A percentile compares a stretch with the other conserved stretches of the same genome.
Conservation (phyloP, 192 early-diverging fungal genomes). For the Helicostylum pulchrum region DNA sequence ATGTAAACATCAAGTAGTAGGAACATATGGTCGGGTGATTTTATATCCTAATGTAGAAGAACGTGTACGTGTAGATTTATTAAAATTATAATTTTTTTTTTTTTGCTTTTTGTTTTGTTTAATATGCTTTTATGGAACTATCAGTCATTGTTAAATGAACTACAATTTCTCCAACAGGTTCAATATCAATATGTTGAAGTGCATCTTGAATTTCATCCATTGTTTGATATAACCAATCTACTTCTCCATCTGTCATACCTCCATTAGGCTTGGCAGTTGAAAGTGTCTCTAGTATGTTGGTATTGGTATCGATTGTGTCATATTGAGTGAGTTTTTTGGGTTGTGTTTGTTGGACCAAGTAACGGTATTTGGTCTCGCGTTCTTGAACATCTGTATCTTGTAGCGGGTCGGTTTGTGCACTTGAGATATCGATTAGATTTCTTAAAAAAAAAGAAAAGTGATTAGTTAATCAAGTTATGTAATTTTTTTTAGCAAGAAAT, state of each 20-base stretch:
- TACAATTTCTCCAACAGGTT: conserved; percentile 38
- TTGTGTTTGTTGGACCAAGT: background rate
- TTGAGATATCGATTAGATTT: conserved; percentile 32
- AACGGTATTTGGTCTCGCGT: conserved; percentile 14
- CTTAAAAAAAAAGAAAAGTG: background rate
- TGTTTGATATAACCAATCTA: conserved; percentile 30
- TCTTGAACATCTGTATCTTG: conserved; percentile 28
- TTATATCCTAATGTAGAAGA: conserved; percentile 57
- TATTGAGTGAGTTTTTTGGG: background rate
- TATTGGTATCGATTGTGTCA: background rate
- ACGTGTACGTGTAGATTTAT: conserved; percentile 39
- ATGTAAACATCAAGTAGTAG: conserved; percentile 66
- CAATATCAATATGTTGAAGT: conserved; percentile 29
- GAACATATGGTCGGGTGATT: conserved; percentile 76
- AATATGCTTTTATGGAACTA: conserved; percentile 11
- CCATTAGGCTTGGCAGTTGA: conserved; percentile 14
- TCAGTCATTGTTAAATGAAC: conserved; percentile 31
- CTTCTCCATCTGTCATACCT: conserved; percentile 18
- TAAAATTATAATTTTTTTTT: conserved; percentile 29
- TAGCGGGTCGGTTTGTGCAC: conserved; percentile 21
- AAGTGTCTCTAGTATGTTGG: background rate
- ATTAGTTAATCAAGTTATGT: too few species aligned
- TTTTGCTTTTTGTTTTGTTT: background rate
- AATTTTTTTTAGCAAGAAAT: too few species aligned
- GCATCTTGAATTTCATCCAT: conserved; percentile 34